Conservation (phyloP, 78 protist genomes). For the Cyanophora paradoxa region DNA sequence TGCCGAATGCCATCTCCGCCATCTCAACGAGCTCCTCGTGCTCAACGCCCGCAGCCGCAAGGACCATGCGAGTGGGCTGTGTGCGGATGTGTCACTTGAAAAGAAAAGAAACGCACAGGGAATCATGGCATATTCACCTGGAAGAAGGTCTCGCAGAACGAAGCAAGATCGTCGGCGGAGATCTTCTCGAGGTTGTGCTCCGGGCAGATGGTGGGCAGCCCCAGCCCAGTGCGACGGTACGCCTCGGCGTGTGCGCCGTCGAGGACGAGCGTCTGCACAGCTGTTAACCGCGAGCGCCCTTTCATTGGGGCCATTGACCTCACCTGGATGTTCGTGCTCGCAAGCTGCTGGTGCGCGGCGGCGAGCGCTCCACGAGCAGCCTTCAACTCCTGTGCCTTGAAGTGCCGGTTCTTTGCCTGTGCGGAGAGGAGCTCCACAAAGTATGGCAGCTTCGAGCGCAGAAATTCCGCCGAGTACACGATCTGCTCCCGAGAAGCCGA, state of each 20-base stretch:
- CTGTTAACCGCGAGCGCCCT: background rate
- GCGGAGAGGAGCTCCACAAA: slow-evolving; percentile 12
- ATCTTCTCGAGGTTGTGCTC: background rate
- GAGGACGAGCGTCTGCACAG: no score
- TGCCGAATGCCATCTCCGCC: background rate
- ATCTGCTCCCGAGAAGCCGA: background rate
- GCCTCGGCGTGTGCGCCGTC: background rate
- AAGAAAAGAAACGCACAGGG: no score
- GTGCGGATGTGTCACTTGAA: background rate
- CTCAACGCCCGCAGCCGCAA: slow-evolving; percentile 30
- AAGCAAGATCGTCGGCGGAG: background rate
- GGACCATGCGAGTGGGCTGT: slow-evolving; percentile 11
- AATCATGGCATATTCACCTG: background rate
- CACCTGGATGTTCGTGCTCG: no score
- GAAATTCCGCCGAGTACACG: background rate
- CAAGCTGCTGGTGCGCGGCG: background rate
- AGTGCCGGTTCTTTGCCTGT: background rate
- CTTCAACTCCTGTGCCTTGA: background rate
- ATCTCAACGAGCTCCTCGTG: slow-evolving; percentile 15
- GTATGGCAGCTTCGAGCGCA: background rate
- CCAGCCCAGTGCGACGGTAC: background rate
- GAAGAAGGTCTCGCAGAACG: background rate
- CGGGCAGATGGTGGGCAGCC: slow-evolving; percentile 1
- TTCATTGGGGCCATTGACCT: no score
- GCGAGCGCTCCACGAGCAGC: background rate